Evolutionary conservation across 306 rosid species (phyloP), one percentile per base, ranked within the genome.

Genomic region (Lathyrus sativus): DNA sequence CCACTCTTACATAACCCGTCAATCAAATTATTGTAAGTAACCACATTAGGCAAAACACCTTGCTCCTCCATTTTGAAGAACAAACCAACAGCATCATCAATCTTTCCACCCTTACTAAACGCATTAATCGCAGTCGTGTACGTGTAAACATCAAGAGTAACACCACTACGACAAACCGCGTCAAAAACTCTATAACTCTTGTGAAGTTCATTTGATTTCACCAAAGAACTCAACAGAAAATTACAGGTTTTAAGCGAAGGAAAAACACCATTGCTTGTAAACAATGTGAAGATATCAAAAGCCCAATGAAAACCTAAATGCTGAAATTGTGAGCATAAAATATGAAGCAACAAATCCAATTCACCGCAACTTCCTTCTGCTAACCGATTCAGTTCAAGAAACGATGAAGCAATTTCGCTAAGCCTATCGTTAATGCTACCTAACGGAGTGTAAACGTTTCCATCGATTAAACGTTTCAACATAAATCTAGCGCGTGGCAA

Each of bases 1-100:
- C 90, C 84, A 48, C 65, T 68, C 82, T 83, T 82, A 78, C 85
- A 89, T 29, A 89, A 78, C 41, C 92, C 96, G 63, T 89, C 83
- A 57, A 89, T 89, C 61, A 89, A 31, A 41, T 26, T 86, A 78
- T 89, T 89, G 57, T 86, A 89, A 4, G 88, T 85, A 67, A 89
- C 87, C 59, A 77, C 92, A 75, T 86, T 89, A 4, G 96, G 92
- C 17, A 55, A 57, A 78, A 86, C 69, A 38, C 90, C 88, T 11
- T 62, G 41, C 75, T 68, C 79, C 76, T 81, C 84, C 90, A 86
- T 89, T 64, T 68, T 83, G 50, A 48, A 37, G 22, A 86, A 81
- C 85, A 89, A 81, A 11, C 65, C 64, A 59, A 83, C 57, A 0
- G 87, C 92, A 24, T 85, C 82, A 3, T 76, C 92, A 54, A 81